phyloP scores from a whole-genome alignment of 345 rosid species.

The Syzygium aromaticum region DNA sequence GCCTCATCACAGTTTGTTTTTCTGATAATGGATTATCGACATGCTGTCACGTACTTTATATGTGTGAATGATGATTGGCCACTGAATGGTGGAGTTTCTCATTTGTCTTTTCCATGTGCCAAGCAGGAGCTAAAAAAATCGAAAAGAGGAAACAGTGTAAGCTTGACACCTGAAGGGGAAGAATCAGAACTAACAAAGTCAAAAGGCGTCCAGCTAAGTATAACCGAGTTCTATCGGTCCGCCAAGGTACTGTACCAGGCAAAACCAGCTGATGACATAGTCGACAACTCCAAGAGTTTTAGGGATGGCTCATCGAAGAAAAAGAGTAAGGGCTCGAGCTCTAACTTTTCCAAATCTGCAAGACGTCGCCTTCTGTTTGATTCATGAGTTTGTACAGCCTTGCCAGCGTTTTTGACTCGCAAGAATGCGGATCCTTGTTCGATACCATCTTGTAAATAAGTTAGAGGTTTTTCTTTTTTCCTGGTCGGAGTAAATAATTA shows the following conservation, averaged over 20 bases:
- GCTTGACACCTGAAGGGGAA: constrained; percentile 17
- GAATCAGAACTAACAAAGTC: constrained; percentile 29
- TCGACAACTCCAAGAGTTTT: background rate
- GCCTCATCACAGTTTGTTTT: background rate
- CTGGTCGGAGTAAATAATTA: background rate
- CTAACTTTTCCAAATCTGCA: constrained; percentile 52
- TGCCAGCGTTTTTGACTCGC: background rate
- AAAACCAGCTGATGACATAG: constrained; percentile 20
- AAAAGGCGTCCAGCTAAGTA: constrained; percentile 46
- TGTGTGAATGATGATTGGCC: background rate
- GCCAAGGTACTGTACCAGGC: constrained; percentile 26
- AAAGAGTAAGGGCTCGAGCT: constrained; percentile 39
- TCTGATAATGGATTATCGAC: background rate
- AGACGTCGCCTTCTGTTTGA: constrained; percentile 63
- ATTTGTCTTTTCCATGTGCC: background rate
- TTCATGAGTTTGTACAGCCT: constrained; percentile 7
- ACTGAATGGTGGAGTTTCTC: constrained; percentile 1
- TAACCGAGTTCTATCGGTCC: constrained; percentile 73
- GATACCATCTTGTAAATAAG: background rate
- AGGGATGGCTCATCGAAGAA: constrained; percentile 17
- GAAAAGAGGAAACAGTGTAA: constrained; percentile 30
- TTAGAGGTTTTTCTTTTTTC: background rate
- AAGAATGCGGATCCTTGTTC: background rate
- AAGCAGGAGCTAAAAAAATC: constrained; percentile 42
- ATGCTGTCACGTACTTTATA: background rate